Evolutionary conservation across 345 rosid genomes (phyloP), one percentile per base, ranked within the genome.

Genomic region (Acer saccharum): DNA sequence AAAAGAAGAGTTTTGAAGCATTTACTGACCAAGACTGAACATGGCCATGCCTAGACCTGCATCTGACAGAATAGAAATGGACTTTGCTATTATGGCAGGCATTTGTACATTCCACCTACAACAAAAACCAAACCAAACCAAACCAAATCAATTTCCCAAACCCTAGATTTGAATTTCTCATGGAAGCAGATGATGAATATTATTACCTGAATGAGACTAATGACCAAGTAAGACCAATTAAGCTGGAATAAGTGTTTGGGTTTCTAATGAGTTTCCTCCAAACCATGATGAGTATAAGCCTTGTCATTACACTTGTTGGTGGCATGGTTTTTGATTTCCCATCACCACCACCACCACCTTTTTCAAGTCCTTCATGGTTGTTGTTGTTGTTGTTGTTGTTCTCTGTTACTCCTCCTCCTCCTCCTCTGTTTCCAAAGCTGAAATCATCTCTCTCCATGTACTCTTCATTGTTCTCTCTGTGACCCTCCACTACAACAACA

Each of bases 1-100:
- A 46, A 46, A 46, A 20, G 12, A 20, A 11, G 27, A 21, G 27
- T 60, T 60, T 35, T n/a, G 32, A 54, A 18, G 79, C 39, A 57
- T 65, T 48, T 27, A 90, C 99, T 94, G 89, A 96, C 99, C 99
- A 43, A 96, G 98, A 87, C 99, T 96, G 92, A 96, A 96, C 99
- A 96, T 96, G 76, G 99, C 99, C 99, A 96, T 94, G 95, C 99
- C 99, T 70, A 96, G 95, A 68, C 99, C 99, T 80, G 99, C 99
- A 89, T 96, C 98, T 84, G 99, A 96, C 86, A 96, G 94, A 73
- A 96, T 96, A 70, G 99, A 89, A 76, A 96, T 96, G 83, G 99
- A 96, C 84, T 93, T 89, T 17, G 99, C 97, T 83, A 96, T 83
- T 23, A 96, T 91, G 50, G 94, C 95, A 76, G 99, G 99, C 99